phyloP scores from a whole-genome alignment of 306 rosid genomes.

The Malus orientalis region DNA sequence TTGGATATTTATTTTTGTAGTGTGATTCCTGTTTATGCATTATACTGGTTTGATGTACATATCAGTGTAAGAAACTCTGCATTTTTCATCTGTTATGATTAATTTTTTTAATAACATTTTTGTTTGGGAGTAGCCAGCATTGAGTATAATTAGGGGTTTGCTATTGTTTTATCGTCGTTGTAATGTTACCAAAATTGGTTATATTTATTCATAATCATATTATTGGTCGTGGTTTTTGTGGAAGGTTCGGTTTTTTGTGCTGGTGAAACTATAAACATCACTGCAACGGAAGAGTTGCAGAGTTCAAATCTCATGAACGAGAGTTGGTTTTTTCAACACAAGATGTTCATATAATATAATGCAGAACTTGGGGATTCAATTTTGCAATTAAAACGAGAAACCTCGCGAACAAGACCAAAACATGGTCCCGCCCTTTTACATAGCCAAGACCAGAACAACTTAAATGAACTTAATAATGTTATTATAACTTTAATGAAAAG shows the following conservation, averaged over 20 bases:
- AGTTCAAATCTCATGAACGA: too few species aligned
- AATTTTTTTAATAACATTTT: slow-evolving; percentile 12
- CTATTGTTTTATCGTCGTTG: slow-evolving; percentile 30
- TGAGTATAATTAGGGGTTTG: slow-evolving; percentile 41
- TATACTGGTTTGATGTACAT: slow-evolving; percentile 62
- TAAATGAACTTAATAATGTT: too few species aligned
- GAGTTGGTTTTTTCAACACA: too few species aligned
- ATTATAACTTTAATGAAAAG: too few species aligned
- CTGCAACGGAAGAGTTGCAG: neutral
- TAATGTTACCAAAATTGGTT: slow-evolving; percentile 12
- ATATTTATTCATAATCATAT: slow-evolving; percentile 13
- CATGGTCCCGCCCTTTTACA: too few species aligned
- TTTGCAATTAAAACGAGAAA: too few species aligned
- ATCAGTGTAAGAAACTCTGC: slow-evolving; percentile 46
- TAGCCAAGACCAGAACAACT: too few species aligned
- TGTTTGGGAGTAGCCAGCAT: slow-evolving; percentile 24
- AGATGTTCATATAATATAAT: too few species aligned
- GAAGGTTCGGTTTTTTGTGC: neutral
- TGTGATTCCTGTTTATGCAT: slow-evolving; percentile 30
- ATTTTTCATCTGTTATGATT: slow-evolving; percentile 16
- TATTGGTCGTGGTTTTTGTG: neutral
- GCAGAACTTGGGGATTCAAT: too few species aligned
- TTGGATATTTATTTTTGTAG: slow-evolving; percentile 27
- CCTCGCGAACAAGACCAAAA: too few species aligned
- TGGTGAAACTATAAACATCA: neutral